phyloP scores from a whole-genome alignment of 129 eudicot genomes.

The Cynara cardunculus region DNA sequence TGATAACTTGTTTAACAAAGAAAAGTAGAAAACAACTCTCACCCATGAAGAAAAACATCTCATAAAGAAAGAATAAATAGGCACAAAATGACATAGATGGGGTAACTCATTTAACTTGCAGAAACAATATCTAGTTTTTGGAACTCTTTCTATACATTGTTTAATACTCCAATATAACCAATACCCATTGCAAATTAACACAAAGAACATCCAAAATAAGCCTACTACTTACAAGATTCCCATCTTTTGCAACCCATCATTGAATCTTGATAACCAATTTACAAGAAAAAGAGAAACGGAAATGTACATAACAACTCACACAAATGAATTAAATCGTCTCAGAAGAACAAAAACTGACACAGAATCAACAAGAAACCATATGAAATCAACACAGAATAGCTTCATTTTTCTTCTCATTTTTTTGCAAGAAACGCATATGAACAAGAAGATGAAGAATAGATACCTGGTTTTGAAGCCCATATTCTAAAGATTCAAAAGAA shows the following conservation, averaged over 20 bases:
- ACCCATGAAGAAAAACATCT: neutral
- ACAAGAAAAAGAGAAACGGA: neutral
- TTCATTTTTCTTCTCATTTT: neutral
- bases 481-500: conserved; percentile 33
- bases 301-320: neutral
- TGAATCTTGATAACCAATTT: conserved; percentile 6
- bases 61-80: neutral
- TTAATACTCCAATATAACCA: neutral
- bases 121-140: neutral
- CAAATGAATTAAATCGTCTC: neutral
- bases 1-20: neutral
- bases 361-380: neutral
- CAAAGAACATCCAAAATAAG: neutral
- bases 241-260: conserved; percentile 3
- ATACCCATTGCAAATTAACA: conserved; percentile 18
- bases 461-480: conserved; percentile 39
- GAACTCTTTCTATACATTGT: conserved; percentile 8
- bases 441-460: neutral
- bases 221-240: neutral
- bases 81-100: neutral
- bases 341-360: neutral
- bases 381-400: neutral
- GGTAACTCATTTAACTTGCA: neutral
- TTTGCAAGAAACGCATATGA: conserved; percentile 1
- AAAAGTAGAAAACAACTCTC: neutral